These are phyloP conservation scores for Schoenoplectus tabernaemontani DNA, from an alignment of 202 grass and related monocot species.

Conservation along the genomic window DNA sequence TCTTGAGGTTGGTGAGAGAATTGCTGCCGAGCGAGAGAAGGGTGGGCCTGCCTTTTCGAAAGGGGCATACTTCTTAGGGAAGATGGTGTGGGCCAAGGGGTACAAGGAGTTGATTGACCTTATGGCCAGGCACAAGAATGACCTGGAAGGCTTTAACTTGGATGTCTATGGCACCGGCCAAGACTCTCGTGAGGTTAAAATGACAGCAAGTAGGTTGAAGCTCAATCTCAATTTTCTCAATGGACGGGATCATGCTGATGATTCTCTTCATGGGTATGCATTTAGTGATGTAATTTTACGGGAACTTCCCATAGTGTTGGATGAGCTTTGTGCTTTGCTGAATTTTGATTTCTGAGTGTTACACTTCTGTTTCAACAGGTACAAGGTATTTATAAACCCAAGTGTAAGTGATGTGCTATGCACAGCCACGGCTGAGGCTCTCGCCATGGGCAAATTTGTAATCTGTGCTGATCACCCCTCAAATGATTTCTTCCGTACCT, in stretches of 20 bases:
- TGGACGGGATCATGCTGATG: constrained; percentile 74
- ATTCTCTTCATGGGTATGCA: constrained; percentile 58
- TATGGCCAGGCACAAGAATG: constrained; percentile 56
- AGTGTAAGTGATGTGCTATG: constrained; percentile 89
- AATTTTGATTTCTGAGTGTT: constrained; percentile 4
- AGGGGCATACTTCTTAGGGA: constrained; percentile 85
- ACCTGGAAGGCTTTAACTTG: constrained; percentile 61
- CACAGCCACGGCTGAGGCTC: constrained; percentile 79
- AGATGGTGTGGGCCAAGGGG: constrained; percentile 98
- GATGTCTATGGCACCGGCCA: constrained; percentile 73
- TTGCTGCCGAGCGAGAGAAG: constrained; percentile 46
- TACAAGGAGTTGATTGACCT: constrained; percentile 79
- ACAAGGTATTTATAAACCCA: constrained; percentile 92
- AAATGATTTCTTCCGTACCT: constrained; percentile 82
- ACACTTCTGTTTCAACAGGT: constrained; percentile 51
- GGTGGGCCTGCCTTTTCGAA: constrained; percentile 54
- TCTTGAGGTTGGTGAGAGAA: constrained; percentile 67
- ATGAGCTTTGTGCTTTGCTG: not conserved
- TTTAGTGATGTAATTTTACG: not conserved
- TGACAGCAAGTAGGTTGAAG: constrained; percentile 51
- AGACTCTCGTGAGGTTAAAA: constrained; percentile 68
- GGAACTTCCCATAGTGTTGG: too few species aligned
- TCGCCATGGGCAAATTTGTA: constrained; percentile 91
- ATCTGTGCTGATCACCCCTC: constrained; percentile 86
- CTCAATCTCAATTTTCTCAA: constrained; percentile 84